These are phyloP conservation scores for Fusarium nisikadoi DNA, from an alignment of 2,329 filamentous ascomycete species.

Conservation along the genomic window DNA sequence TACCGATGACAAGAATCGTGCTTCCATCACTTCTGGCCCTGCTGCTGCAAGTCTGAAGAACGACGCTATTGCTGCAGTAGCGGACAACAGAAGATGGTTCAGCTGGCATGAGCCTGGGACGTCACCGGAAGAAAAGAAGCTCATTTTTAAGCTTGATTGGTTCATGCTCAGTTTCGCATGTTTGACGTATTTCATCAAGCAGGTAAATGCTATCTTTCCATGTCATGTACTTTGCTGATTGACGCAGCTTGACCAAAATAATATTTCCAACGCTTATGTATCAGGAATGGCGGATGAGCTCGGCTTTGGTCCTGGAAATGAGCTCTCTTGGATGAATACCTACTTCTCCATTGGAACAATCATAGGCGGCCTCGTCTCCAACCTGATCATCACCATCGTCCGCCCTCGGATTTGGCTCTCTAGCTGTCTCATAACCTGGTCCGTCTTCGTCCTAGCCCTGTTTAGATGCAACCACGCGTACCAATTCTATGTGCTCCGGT, in stretches of 20 bases:
- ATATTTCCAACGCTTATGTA: conserved; percentile 61
- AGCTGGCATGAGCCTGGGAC: conserved; percentile 57
- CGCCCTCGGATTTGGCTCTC: conserved; percentile 57
- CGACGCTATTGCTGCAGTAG: not conserved
- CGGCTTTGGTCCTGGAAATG: conserved; percentile 52
- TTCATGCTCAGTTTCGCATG: conserved; percentile 54
- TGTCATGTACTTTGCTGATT: not conserved
- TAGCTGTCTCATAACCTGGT: conserved; percentile 51
- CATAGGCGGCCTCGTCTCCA: conserved; percentile 56
- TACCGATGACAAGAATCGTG: not conserved
- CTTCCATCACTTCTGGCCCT: not conserved
- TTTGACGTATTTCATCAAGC: conserved; percentile 59
- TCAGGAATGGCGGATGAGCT: conserved; percentile 61
- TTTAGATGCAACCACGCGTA: conserved; percentile 51
- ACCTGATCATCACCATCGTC: conserved; percentile 57
- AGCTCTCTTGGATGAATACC: conserved; percentile 58
- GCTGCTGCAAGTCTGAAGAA: not conserved
- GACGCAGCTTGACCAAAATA: conserved; percentile 54
- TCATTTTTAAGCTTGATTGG: conserved; percentile 62
- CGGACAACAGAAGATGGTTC: conserved; percentile 43
- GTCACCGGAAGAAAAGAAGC: conserved; percentile 53
- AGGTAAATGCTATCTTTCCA: conserved; percentile 5
- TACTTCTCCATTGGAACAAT: conserved; percentile 59
- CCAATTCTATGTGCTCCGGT: conserved; percentile 60
- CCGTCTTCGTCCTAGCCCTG: conserved; percentile 53